These are phyloP conservation scores for Spatholobus suberectus DNA, from an alignment of 306 rosid species.

Conservation along the genomic window DNA sequence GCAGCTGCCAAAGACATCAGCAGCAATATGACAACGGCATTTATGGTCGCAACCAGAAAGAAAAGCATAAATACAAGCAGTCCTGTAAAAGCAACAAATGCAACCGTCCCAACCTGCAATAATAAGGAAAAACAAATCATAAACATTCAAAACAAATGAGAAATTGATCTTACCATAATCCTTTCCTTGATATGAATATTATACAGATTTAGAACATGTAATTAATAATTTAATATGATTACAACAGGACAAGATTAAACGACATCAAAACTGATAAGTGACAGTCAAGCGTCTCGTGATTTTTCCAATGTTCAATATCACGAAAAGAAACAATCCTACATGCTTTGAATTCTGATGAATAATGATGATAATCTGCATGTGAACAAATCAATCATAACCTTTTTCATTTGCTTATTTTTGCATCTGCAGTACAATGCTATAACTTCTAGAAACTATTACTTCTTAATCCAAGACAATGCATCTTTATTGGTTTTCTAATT, in stretches of 20 bases:
- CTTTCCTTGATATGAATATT: constrained; percentile 20
- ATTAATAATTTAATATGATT: not conserved
- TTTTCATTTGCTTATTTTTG: not conserved
- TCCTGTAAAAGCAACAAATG: constrained; percentile 75
- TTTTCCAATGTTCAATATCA: not conserved
- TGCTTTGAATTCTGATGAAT: constrained; percentile 11
- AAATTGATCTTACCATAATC: not conserved
- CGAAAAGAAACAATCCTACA: not conserved
- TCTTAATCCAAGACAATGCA: not conserved
- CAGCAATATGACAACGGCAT: constrained; percentile 73
- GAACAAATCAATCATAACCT: constrained; percentile 2
- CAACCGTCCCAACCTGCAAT: constrained; percentile 78
- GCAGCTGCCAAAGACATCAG: constrained; percentile 85
- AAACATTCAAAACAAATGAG: not conserved
- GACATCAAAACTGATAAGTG: not conserved
- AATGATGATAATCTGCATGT: not conserved
- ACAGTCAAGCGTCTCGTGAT: not conserved
- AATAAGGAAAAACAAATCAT: constrained; percentile 25
- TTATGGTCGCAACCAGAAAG: constrained; percentile 84
- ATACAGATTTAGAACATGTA: not conserved
- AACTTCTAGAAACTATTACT: not conserved
- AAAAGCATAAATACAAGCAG: constrained; percentile 82
- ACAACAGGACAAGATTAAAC: not conserved
- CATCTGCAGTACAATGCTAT: not conserved
- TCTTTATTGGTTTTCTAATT: constrained; percentile 17